phyloP scores from a whole-genome alignment of 208 protist genomes.

The Novymonas esmeraldas region DNA sequence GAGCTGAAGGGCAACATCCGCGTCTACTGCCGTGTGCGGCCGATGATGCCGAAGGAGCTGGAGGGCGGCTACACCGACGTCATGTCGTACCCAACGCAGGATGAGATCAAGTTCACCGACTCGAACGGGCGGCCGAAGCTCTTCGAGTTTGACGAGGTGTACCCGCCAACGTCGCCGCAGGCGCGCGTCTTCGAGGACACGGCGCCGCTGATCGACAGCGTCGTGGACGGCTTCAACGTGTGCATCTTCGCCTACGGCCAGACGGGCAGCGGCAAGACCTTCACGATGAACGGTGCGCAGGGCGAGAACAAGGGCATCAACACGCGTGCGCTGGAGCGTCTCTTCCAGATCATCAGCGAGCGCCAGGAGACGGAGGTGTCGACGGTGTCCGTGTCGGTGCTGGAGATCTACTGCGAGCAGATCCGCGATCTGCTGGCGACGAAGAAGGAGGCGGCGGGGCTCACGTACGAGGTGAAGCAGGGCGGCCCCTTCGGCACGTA shows the following conservation, averaged over 20 bases:
- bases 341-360: slow-evolving; percentile 91
- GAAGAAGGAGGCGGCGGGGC: slow-evolving; percentile 54
- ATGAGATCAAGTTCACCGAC: slow-evolving; percentile 86
- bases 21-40: slow-evolving; percentile 94
- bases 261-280: slow-evolving; percentile 93
- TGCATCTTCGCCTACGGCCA: slow-evolving; percentile 95
- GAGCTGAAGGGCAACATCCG: slow-evolving; percentile 95
- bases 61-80: slow-evolving; percentile 72
- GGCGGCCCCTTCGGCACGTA: slow-evolving; percentile 90
- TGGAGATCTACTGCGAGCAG: slow-evolving; percentile 93
- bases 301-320: slow-evolving; percentile 89
- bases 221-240: slow-evolving; percentile 95
- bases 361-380: slow-evolving; percentile 86
- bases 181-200: slow-evolving; percentile 92
- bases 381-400: slow-evolving; percentile 80
- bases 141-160: slow-evolving; percentile 94
- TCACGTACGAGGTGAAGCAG: slow-evolving; percentile 88
- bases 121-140: slow-evolving; percentile 75
- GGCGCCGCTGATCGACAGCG: slow-evolving; percentile 91
- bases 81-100: slow-evolving; percentile 78
- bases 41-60: slow-evolving; percentile 83
- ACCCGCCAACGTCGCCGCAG: slow-evolving; percentile 75
- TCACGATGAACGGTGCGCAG: slow-evolving; percentile 86
- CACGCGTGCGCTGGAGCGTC: slow-evolving; percentile 81
- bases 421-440: slow-evolving; percentile 86